A percentile compares a stretch with the other conserved stretches of the same genome.
These are phyloP conservation scores for Hypoxylon rickii DNA, from an alignment of 495 filamentous ascomycete genomes.

Conservation along the genomic window DNA sequence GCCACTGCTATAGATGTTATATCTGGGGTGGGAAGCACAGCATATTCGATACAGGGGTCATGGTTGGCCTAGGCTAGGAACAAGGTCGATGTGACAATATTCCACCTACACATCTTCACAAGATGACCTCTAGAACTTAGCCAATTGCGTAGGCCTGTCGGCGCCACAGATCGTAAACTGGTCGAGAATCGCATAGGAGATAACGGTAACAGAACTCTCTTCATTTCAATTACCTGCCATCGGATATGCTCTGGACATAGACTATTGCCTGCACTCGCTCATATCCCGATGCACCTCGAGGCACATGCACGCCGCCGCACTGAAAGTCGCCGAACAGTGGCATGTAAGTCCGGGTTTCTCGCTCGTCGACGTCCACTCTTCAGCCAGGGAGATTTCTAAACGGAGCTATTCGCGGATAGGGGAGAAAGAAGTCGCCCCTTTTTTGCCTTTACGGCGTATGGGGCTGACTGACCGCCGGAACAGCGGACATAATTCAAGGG, in stretches of 20 bases:
- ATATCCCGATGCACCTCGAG: slow-evolving; percentile 24
- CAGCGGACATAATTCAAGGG: slow-evolving; percentile 16
- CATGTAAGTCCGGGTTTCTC: slow-evolving; percentile 16
- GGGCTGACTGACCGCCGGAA: slow-evolving; percentile 2
- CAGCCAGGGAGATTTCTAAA: background rate
- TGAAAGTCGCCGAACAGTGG: slow-evolving; percentile 6
- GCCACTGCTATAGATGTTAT: slow-evolving; percentile 11
- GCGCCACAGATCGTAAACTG: slow-evolving; percentile 24
- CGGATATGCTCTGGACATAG: slow-evolving; percentile 8
- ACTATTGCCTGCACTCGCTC: slow-evolving; percentile 11
- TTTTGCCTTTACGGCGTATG: slow-evolving; percentile 8
- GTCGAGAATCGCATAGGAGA: slow-evolving; percentile 8
- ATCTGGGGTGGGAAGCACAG: slow-evolving; percentile 25
- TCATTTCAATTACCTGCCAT: slow-evolving; percentile 11
- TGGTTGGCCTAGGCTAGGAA: slow-evolving; percentile 13
- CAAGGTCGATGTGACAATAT: slow-evolving; percentile 10
- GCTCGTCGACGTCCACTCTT: background rate
- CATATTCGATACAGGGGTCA: slow-evolving; percentile 14
- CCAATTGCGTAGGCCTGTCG: slow-evolving; percentile 17
- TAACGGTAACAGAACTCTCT: slow-evolving; percentile 14
- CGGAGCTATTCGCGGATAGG: background rate
- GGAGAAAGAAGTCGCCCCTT: background rate
- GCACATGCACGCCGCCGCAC: slow-evolving; percentile 27
- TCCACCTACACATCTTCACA: slow-evolving; percentile 1
- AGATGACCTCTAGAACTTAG: slow-evolving; percentile 24